A percentile compares a stretch with the other conserved stretches of the same genome.
Evolutionary conservation across 2,329 filamentous ascomycete species (phyloP).

Genomic region (Stemphylium vesicarium): DNA sequence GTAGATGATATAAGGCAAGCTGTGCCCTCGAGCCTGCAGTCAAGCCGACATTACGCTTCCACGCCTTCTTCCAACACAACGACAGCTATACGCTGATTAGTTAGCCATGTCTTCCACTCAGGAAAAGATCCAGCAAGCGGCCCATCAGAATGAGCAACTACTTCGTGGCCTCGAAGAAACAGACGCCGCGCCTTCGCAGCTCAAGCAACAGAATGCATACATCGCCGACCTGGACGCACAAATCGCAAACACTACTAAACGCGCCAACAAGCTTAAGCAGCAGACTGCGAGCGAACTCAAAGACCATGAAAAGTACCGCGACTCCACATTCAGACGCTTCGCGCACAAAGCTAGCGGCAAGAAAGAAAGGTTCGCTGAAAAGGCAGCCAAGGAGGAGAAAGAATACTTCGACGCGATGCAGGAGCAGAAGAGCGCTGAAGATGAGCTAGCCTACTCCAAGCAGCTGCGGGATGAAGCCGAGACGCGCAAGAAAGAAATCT

Average conservation of each 20-base stretch:
- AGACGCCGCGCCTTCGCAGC: slow-evolving; percentile 37
- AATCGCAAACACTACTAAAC: slow-evolving; percentile 24
- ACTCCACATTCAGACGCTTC: slow-evolving; percentile 40
- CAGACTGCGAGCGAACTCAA: slow-evolving; percentile 32
- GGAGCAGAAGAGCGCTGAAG: slow-evolving; percentile 40
- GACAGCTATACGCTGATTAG: not conserved
- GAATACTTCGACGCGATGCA: slow-evolving; percentile 46
- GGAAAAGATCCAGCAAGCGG: slow-evolving; percentile 34
- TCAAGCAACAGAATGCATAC: slow-evolving; percentile 40
- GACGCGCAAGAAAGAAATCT: slow-evolving; percentile 18
- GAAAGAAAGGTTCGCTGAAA: slow-evolving; percentile 36
- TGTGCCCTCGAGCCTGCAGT: not conserved
- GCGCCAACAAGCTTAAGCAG: slow-evolving; percentile 23
- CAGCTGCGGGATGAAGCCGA: slow-evolving; percentile 38
- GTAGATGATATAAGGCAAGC: slow-evolving; percentile 3
- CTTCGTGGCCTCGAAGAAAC: slow-evolving; percentile 37
- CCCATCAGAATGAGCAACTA: slow-evolving; percentile 33
- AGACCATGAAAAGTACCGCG: slow-evolving; percentile 45
- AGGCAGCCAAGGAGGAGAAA: slow-evolving; percentile 45
- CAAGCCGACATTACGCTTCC: not conserved
- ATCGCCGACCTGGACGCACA: slow-evolving; percentile 36
- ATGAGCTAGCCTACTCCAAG: slow-evolving; percentile 33
- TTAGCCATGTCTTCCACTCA: slow-evolving; percentile 32
- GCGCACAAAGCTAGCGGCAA: slow-evolving; percentile 41
- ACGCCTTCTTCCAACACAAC: not conserved